Evolutionary conservation across 2,329 filamentous ascomycete genomes (phyloP).

Genomic region (Ophiostoma triangulosporum): DNA sequence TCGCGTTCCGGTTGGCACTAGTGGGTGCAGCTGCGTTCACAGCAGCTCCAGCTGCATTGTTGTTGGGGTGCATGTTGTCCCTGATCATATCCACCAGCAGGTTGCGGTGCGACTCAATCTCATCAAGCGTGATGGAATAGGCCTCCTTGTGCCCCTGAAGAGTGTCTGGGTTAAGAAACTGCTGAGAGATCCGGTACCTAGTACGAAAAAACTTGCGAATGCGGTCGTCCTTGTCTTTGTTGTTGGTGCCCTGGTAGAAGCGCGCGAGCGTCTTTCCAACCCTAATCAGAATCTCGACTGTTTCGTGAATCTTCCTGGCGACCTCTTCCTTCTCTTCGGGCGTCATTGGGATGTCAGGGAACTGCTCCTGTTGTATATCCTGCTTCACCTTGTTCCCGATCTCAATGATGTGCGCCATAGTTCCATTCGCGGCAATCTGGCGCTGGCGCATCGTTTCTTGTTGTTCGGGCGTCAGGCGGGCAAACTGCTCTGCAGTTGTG

Average conservation of each 20-base stretch:
- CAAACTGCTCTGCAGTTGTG: constrained; percentile 26
- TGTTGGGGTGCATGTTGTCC: no score
- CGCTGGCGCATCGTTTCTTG: constrained; percentile 15
- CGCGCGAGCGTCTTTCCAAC: constrained; percentile 30
- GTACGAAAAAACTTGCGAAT: constrained; percentile 39
- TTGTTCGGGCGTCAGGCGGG: constrained; percentile 30
- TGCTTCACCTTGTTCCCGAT: constrained; percentile 23
- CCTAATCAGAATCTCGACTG: constrained; percentile 29
- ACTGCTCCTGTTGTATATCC: constrained; percentile 25
- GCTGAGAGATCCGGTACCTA: constrained; percentile 38
- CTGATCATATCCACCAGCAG: constrained; percentile 40
- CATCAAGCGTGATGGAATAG: constrained; percentile 38
- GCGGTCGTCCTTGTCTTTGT: constrained; percentile 37
- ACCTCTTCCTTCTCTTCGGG: constrained; percentile 31
- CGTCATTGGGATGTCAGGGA: constrained; percentile 34
- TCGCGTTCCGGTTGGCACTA: constrained; percentile 6
- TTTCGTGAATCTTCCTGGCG: constrained; percentile 28
- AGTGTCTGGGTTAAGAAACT: constrained; percentile 37
- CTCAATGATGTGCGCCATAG: constrained; percentile 21
- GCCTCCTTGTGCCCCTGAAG: constrained; percentile 31
- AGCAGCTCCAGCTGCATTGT: no score
- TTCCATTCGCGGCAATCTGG: constrained; percentile 22
- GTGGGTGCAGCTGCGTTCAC: neutral
- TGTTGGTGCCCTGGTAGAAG: constrained; percentile 23
- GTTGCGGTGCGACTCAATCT: constrained; percentile 34